Evolutionary conservation across 176 grass and related monocot species (phyloP).

Genomic region (Ampelocalamus luodianensis): DNA sequence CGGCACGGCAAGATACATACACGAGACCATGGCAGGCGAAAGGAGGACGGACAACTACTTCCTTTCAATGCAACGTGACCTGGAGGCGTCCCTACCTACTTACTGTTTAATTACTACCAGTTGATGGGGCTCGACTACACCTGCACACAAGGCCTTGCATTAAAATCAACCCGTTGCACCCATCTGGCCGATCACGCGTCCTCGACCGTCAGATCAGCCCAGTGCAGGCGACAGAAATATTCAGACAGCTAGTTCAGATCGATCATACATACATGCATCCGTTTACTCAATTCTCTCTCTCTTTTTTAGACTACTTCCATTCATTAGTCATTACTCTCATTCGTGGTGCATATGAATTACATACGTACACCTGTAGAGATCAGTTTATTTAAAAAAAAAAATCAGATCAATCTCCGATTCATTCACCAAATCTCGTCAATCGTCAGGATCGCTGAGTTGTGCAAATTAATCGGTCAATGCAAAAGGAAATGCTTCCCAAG

Average conservation of each 20-base stretch:
- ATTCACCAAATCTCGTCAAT: slow-evolving; percentile 31
- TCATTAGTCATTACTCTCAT: slow-evolving; percentile 8
- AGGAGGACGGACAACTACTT: neutral
- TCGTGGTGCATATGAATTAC: slow-evolving; percentile 13
- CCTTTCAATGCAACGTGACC: slow-evolving; percentile 26
- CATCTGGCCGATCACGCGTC: neutral
- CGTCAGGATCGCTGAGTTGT: slow-evolving; percentile 17
- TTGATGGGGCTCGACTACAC: neutral
- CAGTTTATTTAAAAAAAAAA: neutral
- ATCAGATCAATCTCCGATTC: neutral
- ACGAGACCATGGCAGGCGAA: neutral
- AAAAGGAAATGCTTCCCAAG: neutral
- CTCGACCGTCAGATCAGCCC: neutral
- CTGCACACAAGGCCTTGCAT: neutral
- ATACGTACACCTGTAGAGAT: neutral
- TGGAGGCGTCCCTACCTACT: neutral
- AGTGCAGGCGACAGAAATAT: neutral
- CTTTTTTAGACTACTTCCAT: neutral
- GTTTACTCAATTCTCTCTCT: slow-evolving; percentile 18
- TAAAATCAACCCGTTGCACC: slow-evolving; percentile 19
- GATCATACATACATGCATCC: slow-evolving; percentile 34
- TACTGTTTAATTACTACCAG: neutral
- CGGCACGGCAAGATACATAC: neutral
- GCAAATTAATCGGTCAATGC: slow-evolving; percentile 7
- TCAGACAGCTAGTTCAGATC: slow-evolving; percentile 38